Conservation (phyloP, 2,329 filamentous ascomycete genomes). For the Purpureocillium lavendulum region DNA sequence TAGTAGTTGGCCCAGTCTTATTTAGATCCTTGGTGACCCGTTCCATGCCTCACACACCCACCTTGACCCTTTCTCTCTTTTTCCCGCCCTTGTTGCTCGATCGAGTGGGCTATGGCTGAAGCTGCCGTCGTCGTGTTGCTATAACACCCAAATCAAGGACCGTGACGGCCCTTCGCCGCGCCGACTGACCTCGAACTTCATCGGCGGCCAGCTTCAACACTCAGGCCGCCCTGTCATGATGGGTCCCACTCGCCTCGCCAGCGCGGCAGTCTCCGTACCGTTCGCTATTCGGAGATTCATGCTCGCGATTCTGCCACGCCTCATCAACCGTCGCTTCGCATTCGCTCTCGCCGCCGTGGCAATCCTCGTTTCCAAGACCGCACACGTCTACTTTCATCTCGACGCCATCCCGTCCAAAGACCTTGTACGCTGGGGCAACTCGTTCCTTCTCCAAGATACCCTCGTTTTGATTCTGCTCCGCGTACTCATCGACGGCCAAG, state of each 20-base stretch:
- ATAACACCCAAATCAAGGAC: no score
- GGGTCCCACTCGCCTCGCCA: not conserved
- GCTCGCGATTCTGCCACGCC: slow-evolving; percentile 4
- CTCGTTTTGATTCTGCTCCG: slow-evolving; percentile 19
- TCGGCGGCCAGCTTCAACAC: no score
- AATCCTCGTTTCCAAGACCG: slow-evolving; percentile 17
- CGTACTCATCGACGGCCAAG: slow-evolving; percentile 17
- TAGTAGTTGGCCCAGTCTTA: no score
- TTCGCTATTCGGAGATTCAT: not conserved
- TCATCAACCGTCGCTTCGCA: slow-evolving; percentile 19
- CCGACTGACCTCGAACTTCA: no score
- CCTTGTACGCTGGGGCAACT: slow-evolving; percentile 20
- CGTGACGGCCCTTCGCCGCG: no score
- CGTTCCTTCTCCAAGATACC: slow-evolving; percentile 23
- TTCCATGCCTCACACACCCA: no score
- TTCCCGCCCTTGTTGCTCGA: no score
- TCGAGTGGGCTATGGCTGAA: no score
- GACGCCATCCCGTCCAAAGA: slow-evolving; percentile 15
- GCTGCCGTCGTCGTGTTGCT: no score
- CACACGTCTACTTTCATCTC: slow-evolving; percentile 20
- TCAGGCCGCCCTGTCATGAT: no score
- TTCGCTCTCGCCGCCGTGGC: slow-evolving; percentile 19
- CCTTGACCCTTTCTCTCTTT: no score
- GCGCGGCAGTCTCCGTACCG: not conserved
- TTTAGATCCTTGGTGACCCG: no score